Conservation (phyloP, 768 basidiomycete species). For the Boletus sp. region DNA sequence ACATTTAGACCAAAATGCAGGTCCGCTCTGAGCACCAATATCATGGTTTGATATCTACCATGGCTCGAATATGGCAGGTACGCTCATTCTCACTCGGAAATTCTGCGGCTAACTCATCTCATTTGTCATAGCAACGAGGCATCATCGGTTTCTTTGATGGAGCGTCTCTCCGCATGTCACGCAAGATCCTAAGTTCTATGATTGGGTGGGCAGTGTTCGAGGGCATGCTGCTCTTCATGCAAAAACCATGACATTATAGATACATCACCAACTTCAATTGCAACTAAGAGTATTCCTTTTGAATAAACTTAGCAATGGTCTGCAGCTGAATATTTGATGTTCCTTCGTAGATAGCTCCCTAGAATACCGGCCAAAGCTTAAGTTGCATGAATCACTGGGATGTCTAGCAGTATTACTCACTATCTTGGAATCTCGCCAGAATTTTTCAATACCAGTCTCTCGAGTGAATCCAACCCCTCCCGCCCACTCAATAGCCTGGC, state of each 20-base stretch:
- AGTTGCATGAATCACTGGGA: background rate
- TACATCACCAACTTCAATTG: background rate
- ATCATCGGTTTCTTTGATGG: slow-evolving; percentile 83
- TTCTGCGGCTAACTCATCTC: background rate
- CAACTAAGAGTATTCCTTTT: slow-evolving; percentile 72
- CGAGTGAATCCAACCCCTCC: slow-evolving; percentile 91
- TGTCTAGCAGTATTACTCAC: slow-evolving; percentile 42
- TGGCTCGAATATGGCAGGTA: slow-evolving; percentile 66
- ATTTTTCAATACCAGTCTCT: slow-evolving; percentile 96
- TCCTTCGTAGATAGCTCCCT: slow-evolving; percentile 92
- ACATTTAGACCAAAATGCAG: slow-evolving; percentile 82
- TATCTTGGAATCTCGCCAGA: slow-evolving; percentile 95
- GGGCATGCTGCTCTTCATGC: slow-evolving; percentile 61
- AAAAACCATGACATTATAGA: slow-evolving; percentile 20
- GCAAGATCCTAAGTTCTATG: slow-evolving; percentile 85
- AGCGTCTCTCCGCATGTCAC: slow-evolving; percentile 71
- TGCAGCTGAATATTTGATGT: slow-evolving; percentile 98
- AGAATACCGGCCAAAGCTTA: slow-evolving; percentile 1
- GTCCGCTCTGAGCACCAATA: slow-evolving; percentile 78
- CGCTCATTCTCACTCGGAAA: slow-evolving; percentile 17
- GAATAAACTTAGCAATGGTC: slow-evolving; percentile 90
- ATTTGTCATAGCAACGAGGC: slow-evolving; percentile 66
- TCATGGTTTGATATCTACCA: slow-evolving; percentile 63
- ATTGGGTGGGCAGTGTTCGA: slow-evolving; percentile 94
- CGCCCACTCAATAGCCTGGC: slow-evolving; percentile 93